Conservation (phyloP, 331 rosid genomes). For the Acacia concinna region DNA sequence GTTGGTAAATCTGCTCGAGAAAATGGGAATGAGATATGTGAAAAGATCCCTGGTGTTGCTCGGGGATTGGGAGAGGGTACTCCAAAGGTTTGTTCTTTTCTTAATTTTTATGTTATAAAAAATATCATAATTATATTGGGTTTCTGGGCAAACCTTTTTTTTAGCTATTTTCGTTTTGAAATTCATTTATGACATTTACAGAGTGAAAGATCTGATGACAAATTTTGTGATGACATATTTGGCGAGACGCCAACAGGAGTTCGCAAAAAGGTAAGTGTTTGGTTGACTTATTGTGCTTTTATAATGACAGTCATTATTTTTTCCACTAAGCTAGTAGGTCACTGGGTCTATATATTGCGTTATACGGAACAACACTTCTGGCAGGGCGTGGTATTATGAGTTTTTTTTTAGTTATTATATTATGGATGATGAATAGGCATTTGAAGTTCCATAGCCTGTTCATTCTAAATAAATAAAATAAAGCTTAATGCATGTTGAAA, state of each 20-base stretch:
- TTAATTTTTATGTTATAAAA: not conserved
- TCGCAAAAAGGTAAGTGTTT: conserved; percentile 64
- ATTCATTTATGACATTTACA: conserved; percentile 39
- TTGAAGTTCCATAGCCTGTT: not conserved
- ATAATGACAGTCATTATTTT: not conserved
- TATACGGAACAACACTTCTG: not conserved
- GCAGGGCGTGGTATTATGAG: not conserved
- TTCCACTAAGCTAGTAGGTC: not conserved
- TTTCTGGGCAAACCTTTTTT: not conserved
- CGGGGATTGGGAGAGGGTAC: conserved; percentile 88
- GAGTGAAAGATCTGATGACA: conserved; percentile 82
- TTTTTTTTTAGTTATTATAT: not conserved
- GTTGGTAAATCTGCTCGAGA: conserved; percentile 67
- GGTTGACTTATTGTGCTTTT: conserved; percentile 12
- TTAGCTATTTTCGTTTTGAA: conserved; percentile 27
- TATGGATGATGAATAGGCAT: not conserved
- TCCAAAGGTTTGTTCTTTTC: conserved; percentile 66
- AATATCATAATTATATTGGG: not conserved
- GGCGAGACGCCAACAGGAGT: conserved; percentile 97
- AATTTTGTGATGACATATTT: conserved; percentile 89
- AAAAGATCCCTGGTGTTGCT: conserved; percentile 45
- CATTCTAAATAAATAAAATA: not conserved
- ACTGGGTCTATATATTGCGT: not conserved
- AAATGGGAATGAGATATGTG: conserved; percentile 50
- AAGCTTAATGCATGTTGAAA: not conserved